Conservation (phyloP, 805 yeast species). For the Kazachstania bromeliacearum region DNA sequence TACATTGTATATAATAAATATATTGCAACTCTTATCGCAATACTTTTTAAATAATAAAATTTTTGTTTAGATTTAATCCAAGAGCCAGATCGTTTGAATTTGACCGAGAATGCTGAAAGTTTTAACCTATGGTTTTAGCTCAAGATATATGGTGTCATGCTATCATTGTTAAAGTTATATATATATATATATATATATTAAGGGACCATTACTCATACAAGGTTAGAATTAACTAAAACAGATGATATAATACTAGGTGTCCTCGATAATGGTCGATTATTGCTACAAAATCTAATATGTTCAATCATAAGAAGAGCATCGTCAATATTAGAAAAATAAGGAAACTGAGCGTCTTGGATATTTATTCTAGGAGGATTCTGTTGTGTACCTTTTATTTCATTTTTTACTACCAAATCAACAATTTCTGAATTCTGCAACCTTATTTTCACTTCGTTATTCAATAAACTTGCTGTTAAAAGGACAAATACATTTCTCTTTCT, state of each 20-base stretch:
- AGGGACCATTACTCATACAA: background rate
- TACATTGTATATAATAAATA: too few species aligned
- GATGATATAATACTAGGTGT: background rate
- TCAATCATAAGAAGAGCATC: constrained; percentile 11
- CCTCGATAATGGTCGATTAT: background rate
- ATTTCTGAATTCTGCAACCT: constrained; percentile 51
- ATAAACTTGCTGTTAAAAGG: constrained; percentile 52
- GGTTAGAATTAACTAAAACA: constrained; percentile 3
- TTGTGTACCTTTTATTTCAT: background rate
- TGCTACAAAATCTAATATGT: background rate
- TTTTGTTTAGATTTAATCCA: too few species aligned
- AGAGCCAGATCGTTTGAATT: too few species aligned
- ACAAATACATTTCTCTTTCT: constrained; percentile 46
- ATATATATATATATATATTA: too few species aligned
- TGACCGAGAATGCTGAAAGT: too few species aligned
- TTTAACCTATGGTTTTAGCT: too few species aligned
- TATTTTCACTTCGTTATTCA: constrained; percentile 37
- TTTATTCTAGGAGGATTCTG: background rate
- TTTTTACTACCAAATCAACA: constrained; percentile 4
- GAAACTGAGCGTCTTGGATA: background rate
- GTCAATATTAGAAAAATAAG: constrained; percentile 11
- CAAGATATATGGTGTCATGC: too few species aligned
- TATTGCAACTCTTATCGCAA: too few species aligned
- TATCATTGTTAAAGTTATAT: too few species aligned
- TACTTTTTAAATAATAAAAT: too few species aligned